Evolutionary conservation across 164 flowering plant genomes (phyloP).

Genomic region (Cinnamomum chago): DNA sequence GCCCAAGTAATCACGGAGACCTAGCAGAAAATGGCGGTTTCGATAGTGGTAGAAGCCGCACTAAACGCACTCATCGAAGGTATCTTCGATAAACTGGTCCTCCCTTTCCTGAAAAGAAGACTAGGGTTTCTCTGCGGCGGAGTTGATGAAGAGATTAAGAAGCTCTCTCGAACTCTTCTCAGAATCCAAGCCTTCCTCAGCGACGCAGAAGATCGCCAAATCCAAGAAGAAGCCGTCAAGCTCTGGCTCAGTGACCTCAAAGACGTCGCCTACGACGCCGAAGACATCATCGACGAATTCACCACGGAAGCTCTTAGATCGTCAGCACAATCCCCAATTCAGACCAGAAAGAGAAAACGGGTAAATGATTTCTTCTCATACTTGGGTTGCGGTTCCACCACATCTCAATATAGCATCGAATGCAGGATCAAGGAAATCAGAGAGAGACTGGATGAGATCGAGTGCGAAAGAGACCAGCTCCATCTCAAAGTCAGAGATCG

Average conservation of each 20-base stretch:
- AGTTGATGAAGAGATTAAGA: constrained; percentile 1
- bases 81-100: neutral
- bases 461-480: neutral
- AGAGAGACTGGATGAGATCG: constrained; percentile 1
- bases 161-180: neutral
- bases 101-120: neutral
- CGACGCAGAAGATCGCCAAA: constrained; percentile 27
- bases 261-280: constrained; percentile 13
- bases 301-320: neutral
- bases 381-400: neutral
- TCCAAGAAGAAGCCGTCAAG: constrained; percentile 11
- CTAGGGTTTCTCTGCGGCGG: neutral
- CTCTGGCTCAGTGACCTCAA: constrained; percentile 8
- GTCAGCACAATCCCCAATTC: neutral
- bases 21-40: too few relatives aligned
- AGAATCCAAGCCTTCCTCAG: constrained; percentile 3
- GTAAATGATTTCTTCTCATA: neutral
- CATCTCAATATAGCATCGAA: neutral
- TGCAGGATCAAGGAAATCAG: neutral
- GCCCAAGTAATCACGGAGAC: too few relatives aligned
- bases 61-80: neutral
- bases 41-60: neutral
- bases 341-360: neutral
- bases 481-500: neutral
- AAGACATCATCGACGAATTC: constrained; percentile 9